These are phyloP conservation scores for Citrullus amarus DNA, from an alignment of 306 rosid genomes.

Conservation along the genomic window DNA sequence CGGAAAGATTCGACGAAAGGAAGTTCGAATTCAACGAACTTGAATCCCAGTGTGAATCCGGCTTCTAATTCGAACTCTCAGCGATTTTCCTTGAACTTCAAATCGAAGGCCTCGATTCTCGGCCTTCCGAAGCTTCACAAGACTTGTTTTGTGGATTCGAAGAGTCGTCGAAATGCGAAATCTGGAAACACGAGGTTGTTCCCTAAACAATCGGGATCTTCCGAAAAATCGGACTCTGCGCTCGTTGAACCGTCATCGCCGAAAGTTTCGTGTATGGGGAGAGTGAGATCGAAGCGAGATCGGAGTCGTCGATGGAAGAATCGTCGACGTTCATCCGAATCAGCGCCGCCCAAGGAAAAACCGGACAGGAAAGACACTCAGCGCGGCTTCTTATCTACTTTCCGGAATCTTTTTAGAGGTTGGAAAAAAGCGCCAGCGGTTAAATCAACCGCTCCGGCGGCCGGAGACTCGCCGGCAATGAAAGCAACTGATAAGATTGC, in stretches of 20 bases:
- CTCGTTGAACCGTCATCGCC: conserved; percentile 79
- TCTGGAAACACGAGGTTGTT: conserved; percentile 37
- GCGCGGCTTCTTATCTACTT: conserved; percentile 43
- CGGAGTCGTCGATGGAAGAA: conserved; percentile 42
- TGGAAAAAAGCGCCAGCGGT: conserved; percentile 21
- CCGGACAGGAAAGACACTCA: conserved; percentile 23
- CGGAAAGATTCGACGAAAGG: conserved; percentile 16
- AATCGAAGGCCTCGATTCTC: conserved; percentile 54
- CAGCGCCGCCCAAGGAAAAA: conserved; percentile 19
- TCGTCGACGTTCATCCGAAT: conserved; percentile 26
- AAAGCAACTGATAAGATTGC: background rate
- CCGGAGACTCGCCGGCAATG: conserved; percentile 10
- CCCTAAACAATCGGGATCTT: conserved; percentile 53
- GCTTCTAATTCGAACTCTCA: conserved; percentile 27
- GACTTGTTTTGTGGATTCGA: conserved; percentile 33
- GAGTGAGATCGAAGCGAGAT: conserved; percentile 76
- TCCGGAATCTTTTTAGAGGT: conserved; percentile 45
- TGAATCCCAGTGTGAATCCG: conserved; percentile 12
- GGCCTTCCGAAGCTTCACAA: conserved; percentile 87
- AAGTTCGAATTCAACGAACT: conserved; percentile 10
- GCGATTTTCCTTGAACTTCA: conserved; percentile 49
- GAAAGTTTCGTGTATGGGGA: conserved; percentile 90
- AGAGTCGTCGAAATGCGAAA: conserved; percentile 36
- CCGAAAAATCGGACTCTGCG: conserved; percentile 37
- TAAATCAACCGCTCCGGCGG: conserved; percentile 8